Evolutionary conservation across 768 basidiomycete genomes (phyloP).

Genomic region (Leccinum uliginosum): DNA sequence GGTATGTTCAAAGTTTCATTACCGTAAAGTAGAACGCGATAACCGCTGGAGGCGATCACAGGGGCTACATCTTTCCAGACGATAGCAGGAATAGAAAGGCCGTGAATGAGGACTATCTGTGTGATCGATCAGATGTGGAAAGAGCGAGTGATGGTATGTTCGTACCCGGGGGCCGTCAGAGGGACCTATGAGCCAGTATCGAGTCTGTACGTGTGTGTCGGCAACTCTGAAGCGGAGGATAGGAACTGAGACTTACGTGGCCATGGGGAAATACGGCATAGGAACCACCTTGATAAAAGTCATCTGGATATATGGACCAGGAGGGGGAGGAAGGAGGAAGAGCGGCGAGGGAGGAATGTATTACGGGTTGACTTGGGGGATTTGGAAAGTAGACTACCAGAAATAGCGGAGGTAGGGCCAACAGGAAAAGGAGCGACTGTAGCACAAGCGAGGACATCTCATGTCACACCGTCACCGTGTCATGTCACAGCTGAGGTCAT

Average conservation of each 20-base stretch:
- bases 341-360: constrained; percentile 58
- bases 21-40: constrained; percentile 77
- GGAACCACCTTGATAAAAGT: constrained; percentile 55
- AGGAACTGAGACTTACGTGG: constrained; percentile 38
- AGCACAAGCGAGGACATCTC: constrained; percentile 6
- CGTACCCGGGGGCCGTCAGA: constrained; percentile 59
- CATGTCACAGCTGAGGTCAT: no score
- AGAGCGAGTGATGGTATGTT: not conserved
- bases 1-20: constrained; percentile 3
- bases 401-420: constrained; percentile 58
- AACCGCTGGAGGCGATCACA: constrained; percentile 54
- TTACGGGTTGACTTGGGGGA: constrained; percentile 44
- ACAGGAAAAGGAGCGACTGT: constrained; percentile 36
- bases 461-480: no score
- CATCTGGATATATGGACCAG: constrained; percentile 72
- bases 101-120: constrained; percentile 74
- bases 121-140: constrained; percentile 1
- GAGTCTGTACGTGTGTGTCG: constrained; percentile 39
- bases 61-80: constrained; percentile 77
- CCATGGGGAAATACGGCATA: constrained; percentile 68
- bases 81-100: constrained; percentile 70
- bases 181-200: constrained; percentile 78
- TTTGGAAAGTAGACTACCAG: constrained; percentile 62
- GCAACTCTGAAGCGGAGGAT: not conserved
- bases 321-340: constrained; percentile 51